A percentile compares a stretch with the other conserved stretches of the same genome.
Evolutionary conservation across 768 basidiomycete genomes (phyloP).

Genomic region (Filobasidium floriforme): DNA sequence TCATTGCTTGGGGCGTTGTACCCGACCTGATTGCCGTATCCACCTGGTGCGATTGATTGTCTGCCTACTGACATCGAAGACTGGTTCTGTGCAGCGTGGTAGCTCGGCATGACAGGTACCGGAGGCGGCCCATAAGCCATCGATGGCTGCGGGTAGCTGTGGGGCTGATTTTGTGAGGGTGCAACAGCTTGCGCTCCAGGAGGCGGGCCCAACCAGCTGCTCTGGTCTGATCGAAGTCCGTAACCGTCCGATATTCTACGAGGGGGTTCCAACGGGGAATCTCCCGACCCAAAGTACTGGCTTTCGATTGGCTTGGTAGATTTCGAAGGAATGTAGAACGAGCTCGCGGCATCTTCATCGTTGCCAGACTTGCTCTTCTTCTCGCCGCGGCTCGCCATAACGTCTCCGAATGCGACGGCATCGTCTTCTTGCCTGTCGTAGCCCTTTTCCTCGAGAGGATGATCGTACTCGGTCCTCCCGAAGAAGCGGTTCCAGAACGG

Average conservation of each 20-base stretch:
- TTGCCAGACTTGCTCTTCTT: background rate
- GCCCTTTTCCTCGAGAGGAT: background rate
- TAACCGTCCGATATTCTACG: background rate
- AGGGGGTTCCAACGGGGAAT: background rate
- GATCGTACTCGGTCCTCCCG: background rate
- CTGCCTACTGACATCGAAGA: background rate
- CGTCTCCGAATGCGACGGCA: background rate
- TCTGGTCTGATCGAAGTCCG: background rate
- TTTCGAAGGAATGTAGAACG: conserved; percentile 5
- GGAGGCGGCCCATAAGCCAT: background rate
- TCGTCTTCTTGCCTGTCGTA: conserved; percentile 2
- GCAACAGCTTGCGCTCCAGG: background rate
- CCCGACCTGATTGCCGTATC: background rate
- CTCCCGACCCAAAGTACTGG: background rate
- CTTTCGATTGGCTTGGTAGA: background rate
- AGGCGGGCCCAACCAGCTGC: conserved; percentile 3
- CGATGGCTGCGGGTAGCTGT: background rate
- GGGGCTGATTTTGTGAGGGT: background rate
- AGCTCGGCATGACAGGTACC: background rate
- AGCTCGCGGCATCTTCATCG: background rate
- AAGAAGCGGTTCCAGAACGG: conserved; percentile 3
- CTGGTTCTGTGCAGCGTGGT: background rate
- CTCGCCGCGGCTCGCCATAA: background rate
- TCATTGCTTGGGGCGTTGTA: background rate
- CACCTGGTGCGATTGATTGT: background rate